Base-by-base conservation (phyloP, 2,329 filamentous ascomycete species). In the Xylariaceae sp. region DNA sequence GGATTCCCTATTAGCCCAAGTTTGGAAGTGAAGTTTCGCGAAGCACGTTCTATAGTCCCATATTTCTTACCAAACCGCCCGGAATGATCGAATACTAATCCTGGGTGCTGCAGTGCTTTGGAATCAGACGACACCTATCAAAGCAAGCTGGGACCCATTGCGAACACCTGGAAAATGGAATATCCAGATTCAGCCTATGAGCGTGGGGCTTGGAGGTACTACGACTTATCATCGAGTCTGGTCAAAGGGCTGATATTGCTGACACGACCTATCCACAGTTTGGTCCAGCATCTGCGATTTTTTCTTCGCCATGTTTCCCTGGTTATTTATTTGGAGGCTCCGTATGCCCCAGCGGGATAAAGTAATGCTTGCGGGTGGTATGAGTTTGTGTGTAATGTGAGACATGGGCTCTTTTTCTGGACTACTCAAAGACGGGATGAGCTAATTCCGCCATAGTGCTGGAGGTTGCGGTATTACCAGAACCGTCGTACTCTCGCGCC, bases 71-170 rank as follows among this genome's bases (percentile, higher is more conserved):
- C 12, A 4, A 37, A 14, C 9, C 14, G 4, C 9, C 23, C 9
- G 9, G 9, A 9, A 26, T 26, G 9, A 37, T 3, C 7, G 32
- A 16, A 16, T 37, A 37, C 32, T 37, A 7, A 37, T 14, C 14
- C 32, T 3, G 12, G 14, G 14, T 37, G 23, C 6, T 37, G 6
- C 12, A 37, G 32, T 75, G 70, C 65, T 75, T 1, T 75, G 73
- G 73, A 74, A 73, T 53, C 73, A 75, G 59, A 72, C 72, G 1
- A 71, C 70, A 6, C 73, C 73, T 0, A 56, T 66, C 45, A 71
- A 70, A 50, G 63, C 68, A 12, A 73, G 70, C 50, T 75, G 71
- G 72, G 73, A 75, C 49, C 68, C 68, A 0, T 57, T 74, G 50
- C 64, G 72, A 41, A 74, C 71, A 4, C 68, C 66, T 3, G 73